Base-by-base conservation (phyloP, 2,329 filamentous ascomycete genomes). In the Fonsecaea pedrosoi region DNA sequence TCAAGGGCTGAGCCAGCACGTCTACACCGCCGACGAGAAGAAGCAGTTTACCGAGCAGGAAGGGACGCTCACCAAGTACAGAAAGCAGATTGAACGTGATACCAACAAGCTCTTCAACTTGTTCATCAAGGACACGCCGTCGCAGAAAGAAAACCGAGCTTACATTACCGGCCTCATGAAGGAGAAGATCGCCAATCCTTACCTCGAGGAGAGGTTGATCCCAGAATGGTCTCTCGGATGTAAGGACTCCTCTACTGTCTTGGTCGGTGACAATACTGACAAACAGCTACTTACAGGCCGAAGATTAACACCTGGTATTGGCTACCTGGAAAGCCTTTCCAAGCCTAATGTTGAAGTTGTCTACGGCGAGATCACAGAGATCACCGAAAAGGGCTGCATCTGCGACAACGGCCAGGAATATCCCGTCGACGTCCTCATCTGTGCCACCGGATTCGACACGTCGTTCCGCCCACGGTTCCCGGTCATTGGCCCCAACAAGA, bases 251-350 rank as follows among this genome's bases (percentile, higher is more conserved):
- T 1, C 30, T 1, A 6, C 6, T 32, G 4, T 32, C 30, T 32
- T 3, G 4, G 6, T 6, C 6, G 30, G 30, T 32, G 30, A 3
- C 30, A 5, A 32, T 32, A 38, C 35, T 38, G 9, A 38, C 8
- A 8, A 9, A 3, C 4, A 10, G 30, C 30, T 32, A 6, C 6
- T 38, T 38, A 38, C 3, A 53, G 48, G 82, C 64, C 76, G 82
- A n/a, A 76, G 83, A 0, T 69, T 83, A 18, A 84, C 83, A 0
- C 84, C 83, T 0, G 83, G 56, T 3, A 59, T 57, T 25, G 64
- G 60, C 30, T 74, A 73, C 55, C 66, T 73, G 4, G 60, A 74
- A 12, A 70, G 71, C 7, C 69, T 73, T 7, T 40, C 54, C 9
- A 54, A 69, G 68, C 65, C 70, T 5, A 75, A 75, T 37, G 71